phyloP scores from a whole-genome alignment of 2,329 filamentous ascomycete genomes.

The Magnaporthiopsis incrustans region DNA sequence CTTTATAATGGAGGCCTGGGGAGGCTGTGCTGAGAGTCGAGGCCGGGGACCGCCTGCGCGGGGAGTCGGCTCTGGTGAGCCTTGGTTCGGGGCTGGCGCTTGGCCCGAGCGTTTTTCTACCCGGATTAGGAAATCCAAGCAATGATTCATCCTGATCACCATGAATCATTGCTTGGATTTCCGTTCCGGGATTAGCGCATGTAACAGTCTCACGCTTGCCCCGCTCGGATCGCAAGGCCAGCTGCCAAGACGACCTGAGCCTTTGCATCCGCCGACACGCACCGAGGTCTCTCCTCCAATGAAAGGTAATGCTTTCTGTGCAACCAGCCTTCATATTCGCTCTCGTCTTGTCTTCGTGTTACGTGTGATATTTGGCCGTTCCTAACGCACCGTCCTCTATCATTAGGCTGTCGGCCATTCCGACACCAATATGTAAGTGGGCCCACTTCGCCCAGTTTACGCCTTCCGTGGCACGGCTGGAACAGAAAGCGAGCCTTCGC shows the following conservation, averaged over 20 bases:
- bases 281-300: not conserved
- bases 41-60: not conserved
- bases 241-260: no score
- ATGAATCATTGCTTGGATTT: not conserved
- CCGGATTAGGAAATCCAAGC: not conserved
- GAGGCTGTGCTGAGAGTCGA: not conserved
- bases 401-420: no score
- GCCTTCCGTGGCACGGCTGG: no score
- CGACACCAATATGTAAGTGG: no score
- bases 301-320: not conserved
- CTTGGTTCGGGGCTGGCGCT: not conserved
- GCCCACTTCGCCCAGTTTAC: no score
- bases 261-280: no score
- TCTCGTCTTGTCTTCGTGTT: no score
- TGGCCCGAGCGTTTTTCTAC: not conserved
- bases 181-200: not conserved
- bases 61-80: not conserved
- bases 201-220: not conserved
- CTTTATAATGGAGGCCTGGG: not conserved
- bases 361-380: no score
- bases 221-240: not conserved
- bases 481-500: no score
- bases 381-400: no score
- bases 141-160: not conserved
- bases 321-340: no score